Evolutionary conservation across 768 basidiomycete species (phyloP).

Genomic region (Phylloporus scabripes): DNA sequence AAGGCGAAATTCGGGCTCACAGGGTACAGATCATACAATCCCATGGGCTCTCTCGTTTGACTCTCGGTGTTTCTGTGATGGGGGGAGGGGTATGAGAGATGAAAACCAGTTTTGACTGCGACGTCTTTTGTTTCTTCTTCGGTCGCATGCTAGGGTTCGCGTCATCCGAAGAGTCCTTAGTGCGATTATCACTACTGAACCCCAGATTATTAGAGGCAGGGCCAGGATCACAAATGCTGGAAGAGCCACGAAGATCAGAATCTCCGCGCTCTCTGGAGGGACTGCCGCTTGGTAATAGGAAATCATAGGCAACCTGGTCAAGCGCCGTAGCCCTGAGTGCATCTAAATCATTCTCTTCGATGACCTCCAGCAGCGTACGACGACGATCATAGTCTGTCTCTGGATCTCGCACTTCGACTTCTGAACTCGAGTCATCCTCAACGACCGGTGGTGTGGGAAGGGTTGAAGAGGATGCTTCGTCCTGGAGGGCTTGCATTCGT

Average conservation of each 20-base stretch:
- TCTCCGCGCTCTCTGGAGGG: conserved; percentile 3
- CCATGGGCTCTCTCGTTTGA: conserved; percentile 41
- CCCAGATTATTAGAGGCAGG: neutral
- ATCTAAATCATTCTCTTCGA: conserved; percentile 39
- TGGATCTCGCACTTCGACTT: conserved; percentile 38
- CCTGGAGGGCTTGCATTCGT: conserved; percentile 46
- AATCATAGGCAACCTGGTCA: conserved; percentile 44
- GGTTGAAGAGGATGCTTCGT: conserved; percentile 12
- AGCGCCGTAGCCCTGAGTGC: conserved; percentile 40
- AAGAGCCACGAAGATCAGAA: neutral
- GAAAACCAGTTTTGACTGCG: conserved; percentile 14
- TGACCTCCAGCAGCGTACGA: conserved; percentile 44
- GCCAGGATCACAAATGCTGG: neutral
- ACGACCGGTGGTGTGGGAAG: conserved; percentile 15
- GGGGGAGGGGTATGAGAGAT: neutral
- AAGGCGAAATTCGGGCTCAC: conserved; percentile 35
- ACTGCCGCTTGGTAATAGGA: conserved; percentile 36
- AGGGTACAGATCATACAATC: conserved; percentile 57
- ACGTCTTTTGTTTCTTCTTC: conserved; percentile 18
- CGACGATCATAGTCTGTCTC: conserved; percentile 49
- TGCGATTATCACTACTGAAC: neutral
- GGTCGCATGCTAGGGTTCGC: conserved; percentile 2
- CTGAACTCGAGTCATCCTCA: conserved; percentile 30
- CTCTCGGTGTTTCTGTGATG: conserved; percentile 23
- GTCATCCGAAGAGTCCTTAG: neutral